Base-by-base conservation (phyloP, 176 grass and related monocot genomes). In the Musa beccarii region DNA sequence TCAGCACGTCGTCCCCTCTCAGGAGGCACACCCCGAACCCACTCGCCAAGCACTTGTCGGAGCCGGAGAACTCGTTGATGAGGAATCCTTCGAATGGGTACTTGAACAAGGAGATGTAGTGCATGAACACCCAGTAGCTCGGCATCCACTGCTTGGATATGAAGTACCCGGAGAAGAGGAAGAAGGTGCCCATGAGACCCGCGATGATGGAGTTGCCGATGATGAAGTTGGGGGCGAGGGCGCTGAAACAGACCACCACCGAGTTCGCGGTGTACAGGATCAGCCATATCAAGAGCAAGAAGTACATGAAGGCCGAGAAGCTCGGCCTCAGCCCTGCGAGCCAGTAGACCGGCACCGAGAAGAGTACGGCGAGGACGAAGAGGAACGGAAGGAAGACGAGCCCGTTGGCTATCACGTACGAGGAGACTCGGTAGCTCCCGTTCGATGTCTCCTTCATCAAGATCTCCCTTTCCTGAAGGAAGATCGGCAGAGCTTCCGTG, bases 131-230 rank as follows among this genome's bases (percentile, higher is more conserved):
- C 91, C 91, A 93, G 79, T 74, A 87, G 15, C 78, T 64, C 25
- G 91, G 91, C 91, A 93, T 93, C 13, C 77, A 83, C 49, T 84
- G 74, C 76, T 80, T 78, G 11, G 85, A 24, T 77, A 90, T 93
- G 91, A 93, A 93, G 82, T 93, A 93, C 70, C 91, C 91, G 3
- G 91, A 93, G 82, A 93, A 93, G 69, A 93, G 82, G 79, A 93
- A 93, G 80, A 87, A 93, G 0, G 80, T 85, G 0, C 91, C 91
- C 91, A 93, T 93, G 26, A 89, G 78, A 3, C 91, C 91, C 0
- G 85, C 76, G 55, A 93, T 87, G 8, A 86, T 67, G 8, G 91
- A 81, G 72, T 93, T 89, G 34, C 87, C 91, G 34, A 89, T 82
- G 24, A 93, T 89, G 71, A 93, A 93, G 79, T 93, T 89, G 1